These are phyloP conservation scores for Russula sp. DNA, from an alignment of 768 basidiomycete species.

Conservation along the genomic window DNA sequence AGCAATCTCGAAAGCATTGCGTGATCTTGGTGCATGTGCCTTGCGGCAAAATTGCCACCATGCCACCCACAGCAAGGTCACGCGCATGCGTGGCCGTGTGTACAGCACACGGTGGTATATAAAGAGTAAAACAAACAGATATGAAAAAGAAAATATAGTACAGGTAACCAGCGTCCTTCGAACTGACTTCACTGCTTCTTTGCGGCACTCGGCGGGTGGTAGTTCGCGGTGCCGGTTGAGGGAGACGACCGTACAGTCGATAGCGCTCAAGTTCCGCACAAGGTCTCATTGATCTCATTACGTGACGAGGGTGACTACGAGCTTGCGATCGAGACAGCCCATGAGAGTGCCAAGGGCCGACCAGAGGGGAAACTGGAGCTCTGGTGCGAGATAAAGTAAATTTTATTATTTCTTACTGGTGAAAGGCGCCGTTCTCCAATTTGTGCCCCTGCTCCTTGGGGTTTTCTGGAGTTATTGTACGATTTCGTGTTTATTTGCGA, in stretches of 20 bases:
- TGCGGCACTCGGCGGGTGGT: no score
- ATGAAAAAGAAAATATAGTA: no score
- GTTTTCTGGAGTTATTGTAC: not conserved
- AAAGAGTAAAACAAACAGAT: no score
- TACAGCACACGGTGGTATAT: no score
- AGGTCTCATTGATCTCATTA: slow-evolving; percentile 73
- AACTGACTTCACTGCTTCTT: no score
- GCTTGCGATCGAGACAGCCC: slow-evolving; percentile 84
- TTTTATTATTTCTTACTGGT: not conserved
- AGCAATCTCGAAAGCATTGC: no score
- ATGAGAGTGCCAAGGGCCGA: slow-evolving; percentile 68
- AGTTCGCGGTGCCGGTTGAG: no score
- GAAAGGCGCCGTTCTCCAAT: not conserved
- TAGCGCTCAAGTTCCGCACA: slow-evolving; percentile 74
- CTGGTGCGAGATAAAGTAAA: slow-evolving; percentile 52
- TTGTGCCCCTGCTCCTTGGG: not conserved
- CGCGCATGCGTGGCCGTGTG: no score
- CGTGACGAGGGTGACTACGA: slow-evolving; percentile 87
- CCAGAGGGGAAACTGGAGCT: slow-evolving; percentile 84
- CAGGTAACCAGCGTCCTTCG: no score
- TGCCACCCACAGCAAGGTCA: no score
- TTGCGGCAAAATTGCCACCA: no score
- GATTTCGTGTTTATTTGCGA: not conserved
- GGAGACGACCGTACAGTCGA: slow-evolving; percentile 50
- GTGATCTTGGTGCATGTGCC: no score